phyloP scores from a whole-genome alignment of 192 early-diverging fungal species.

The Tieghemiomyces parasiticus region DNA sequence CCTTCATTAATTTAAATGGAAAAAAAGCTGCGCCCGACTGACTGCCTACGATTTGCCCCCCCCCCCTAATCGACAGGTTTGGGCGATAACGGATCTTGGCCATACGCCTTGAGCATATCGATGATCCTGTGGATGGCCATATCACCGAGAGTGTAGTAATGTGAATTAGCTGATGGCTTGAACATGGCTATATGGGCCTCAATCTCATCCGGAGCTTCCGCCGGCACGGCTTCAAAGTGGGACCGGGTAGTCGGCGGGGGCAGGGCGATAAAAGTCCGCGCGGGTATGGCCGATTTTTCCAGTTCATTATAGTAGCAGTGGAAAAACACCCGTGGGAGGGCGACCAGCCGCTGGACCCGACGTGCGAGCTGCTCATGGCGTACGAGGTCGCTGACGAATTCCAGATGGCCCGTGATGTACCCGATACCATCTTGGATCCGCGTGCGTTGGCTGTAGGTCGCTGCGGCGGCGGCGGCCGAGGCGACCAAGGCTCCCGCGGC shows the following conservation, averaged over 20 bases:
- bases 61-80: too few species aligned
- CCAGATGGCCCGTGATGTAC: slow-evolving; percentile 2
- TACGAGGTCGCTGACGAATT: not conserved
- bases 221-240: not conserved
- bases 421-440: not conserved
- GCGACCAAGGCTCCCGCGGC: not conserved
- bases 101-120: not conserved
- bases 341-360: not conserved
- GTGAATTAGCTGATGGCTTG: not conserved
- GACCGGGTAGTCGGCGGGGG: not conserved
- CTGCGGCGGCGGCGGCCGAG: slow-evolving; percentile 1
- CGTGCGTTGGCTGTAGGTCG: not conserved
- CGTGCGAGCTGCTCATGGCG: not conserved
- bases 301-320: not conserved
- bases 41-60: too few species aligned
- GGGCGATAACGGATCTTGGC: too few species aligned
- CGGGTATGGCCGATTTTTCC: not conserved
- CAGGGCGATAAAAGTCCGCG: not conserved
- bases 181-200: slow-evolving; percentile 3
- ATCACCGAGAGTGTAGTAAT: slow-evolving; percentile 8
- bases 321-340: not conserved
- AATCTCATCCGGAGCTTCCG: not conserved
- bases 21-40: too few species aligned
- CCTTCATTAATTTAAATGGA: too few species aligned
- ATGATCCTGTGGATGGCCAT: not conserved